Base-by-base conservation (phyloP, 345 rosid species). In the Pelargonium nanum region DNA sequence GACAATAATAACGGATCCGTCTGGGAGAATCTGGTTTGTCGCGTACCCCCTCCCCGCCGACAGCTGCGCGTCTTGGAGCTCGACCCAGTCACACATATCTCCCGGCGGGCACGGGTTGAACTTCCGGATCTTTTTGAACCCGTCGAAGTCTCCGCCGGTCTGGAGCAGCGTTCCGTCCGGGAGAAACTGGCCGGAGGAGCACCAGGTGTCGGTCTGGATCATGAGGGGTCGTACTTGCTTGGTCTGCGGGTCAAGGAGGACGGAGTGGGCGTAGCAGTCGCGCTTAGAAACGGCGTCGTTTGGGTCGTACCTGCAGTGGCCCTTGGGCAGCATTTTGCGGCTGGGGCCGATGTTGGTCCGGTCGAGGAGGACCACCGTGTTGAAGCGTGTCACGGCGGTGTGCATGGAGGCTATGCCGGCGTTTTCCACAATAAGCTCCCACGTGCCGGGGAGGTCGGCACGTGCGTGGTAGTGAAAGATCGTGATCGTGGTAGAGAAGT, bases 371-470 rank as follows among this genome's bases (percentile, higher is more conserved):
- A 91, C 70, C 26, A 88, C 96, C 50, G 95, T 88, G 85, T 91
- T 91, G 83, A 91, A 91, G 64, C 96, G 90, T 1, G 98, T 91
- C 16, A 91, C 95, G 24, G 87, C 88, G 24, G 98, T 86, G 85
- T 91, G 98, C 96, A 91, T 91, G 63, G 98, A 88, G 64, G 98
- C 77, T 58, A 91, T 73, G 19, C 96, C 98, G 22, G 92, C 98
- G 68, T 88, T 62, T 1, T 78, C 64, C 61, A 86, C 74, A 21
- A 86, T 44, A 13, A 91, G 75, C 22, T 88, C 96, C 98, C 98
- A 91, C 24, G 83, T 74, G 64, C 98, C 95, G 4, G 95, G 97
- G 23, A 87, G 82, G 20, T 78, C 77, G 0, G 87, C 90, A 40
- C 22, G 66, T 52, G 72, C 51, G 4, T 51, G 9, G 51, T 30